Evolutionary conservation across 2,329 filamentous ascomycete species (phyloP).

Genomic region (Fusarium nodosum): DNA sequence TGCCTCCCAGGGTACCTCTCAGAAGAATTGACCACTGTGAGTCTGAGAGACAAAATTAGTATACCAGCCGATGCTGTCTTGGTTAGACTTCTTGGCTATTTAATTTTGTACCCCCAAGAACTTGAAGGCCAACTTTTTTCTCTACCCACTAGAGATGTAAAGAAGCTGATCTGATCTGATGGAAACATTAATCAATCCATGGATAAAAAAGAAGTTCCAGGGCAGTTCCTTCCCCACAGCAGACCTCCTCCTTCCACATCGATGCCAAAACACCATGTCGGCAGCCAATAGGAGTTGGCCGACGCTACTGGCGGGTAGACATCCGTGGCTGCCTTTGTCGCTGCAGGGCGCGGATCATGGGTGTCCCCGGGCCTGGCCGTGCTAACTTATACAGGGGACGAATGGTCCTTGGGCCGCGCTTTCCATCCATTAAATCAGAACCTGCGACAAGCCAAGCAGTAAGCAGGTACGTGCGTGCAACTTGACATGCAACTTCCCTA

Average conservation of each 20-base stretch:
- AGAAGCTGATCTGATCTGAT: neutral
- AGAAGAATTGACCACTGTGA: too few relatives aligned
- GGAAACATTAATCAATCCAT: neutral
- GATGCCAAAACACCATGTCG: constrained; percentile 31
- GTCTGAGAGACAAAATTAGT: too few relatives aligned
- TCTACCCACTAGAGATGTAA: too few relatives aligned
- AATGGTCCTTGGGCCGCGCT: constrained; percentile 38
- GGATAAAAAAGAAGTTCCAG: constrained; percentile 9
- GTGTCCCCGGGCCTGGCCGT: constrained; percentile 25
- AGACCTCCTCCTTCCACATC: constrained; percentile 28
- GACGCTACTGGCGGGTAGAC: constrained; percentile 32
- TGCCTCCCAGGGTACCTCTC: neutral
- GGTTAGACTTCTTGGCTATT: too few relatives aligned
- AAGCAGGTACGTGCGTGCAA: constrained; percentile 35
- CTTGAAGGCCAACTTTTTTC: too few relatives aligned
- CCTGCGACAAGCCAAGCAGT: constrained; percentile 33
- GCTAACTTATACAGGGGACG: constrained; percentile 31
- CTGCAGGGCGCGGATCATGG: constrained; percentile 37
- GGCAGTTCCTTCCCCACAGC: constrained; percentile 36
- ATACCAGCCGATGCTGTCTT: too few relatives aligned
- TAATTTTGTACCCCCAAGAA: too few relatives aligned
- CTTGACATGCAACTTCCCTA: constrained; percentile 39
- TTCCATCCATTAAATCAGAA: constrained; percentile 44
- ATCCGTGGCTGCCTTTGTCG: constrained; percentile 22
- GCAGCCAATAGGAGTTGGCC: constrained; percentile 29